A percentile compares a stretch with the other conserved stretches of the same genome.
phyloP scores from a whole-genome alignment of 1,139 yeast species.

The Debaryomycetaceae sp. region DNA sequence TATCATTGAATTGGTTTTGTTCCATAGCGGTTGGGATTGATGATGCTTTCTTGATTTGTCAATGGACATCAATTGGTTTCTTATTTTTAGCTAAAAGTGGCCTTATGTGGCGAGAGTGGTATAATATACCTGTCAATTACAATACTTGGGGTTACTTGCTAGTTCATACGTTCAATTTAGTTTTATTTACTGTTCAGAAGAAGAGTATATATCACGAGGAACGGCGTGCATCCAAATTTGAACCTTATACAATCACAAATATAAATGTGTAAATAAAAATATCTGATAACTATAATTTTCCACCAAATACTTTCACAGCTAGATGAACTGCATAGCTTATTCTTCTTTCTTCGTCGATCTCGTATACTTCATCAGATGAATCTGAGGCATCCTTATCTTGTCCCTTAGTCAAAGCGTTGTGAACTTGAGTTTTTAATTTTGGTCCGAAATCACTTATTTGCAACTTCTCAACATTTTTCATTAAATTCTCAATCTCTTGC shows the following conservation, averaged over 20 bases:
- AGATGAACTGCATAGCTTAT: slow-evolving; percentile 58
- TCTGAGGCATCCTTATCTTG: slow-evolving; percentile 4
- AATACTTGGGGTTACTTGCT: slow-evolving; percentile 17
- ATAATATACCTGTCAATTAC: slow-evolving; percentile 23
- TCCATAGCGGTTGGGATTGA: slow-evolving; percentile 14
- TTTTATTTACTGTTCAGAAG: slow-evolving; percentile 10
- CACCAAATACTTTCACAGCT: slow-evolving; percentile 65
- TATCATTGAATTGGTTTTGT: slow-evolving; percentile 25
- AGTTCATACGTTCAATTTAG: slow-evolving; percentile 5
- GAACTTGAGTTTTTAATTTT: slow-evolving; percentile 16
- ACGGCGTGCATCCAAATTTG: slow-evolving; percentile 6
- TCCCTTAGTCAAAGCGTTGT: slow-evolving; percentile 12
- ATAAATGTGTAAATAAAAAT: neutral
- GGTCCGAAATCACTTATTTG: slow-evolving; percentile 57
- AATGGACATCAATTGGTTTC: slow-evolving; percentile 8
- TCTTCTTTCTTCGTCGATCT: slow-evolving; percentile 52
- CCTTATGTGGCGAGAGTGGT: slow-evolving; percentile 16
- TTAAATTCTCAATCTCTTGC: slow-evolving; percentile 61
- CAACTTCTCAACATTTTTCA: slow-evolving; percentile 50
- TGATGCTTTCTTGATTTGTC: slow-evolving; percentile 11
- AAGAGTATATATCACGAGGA: slow-evolving; percentile 9
- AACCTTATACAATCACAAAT: slow-evolving; percentile 1
- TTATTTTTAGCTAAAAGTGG: slow-evolving; percentile 6
- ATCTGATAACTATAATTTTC: slow-evolving; percentile 42
- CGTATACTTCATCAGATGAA: slow-evolving; percentile 20